Evolutionary conservation across 108 stramenopile genomes (phyloP).

Genomic region (Discostella stelligeroides): DNA sequence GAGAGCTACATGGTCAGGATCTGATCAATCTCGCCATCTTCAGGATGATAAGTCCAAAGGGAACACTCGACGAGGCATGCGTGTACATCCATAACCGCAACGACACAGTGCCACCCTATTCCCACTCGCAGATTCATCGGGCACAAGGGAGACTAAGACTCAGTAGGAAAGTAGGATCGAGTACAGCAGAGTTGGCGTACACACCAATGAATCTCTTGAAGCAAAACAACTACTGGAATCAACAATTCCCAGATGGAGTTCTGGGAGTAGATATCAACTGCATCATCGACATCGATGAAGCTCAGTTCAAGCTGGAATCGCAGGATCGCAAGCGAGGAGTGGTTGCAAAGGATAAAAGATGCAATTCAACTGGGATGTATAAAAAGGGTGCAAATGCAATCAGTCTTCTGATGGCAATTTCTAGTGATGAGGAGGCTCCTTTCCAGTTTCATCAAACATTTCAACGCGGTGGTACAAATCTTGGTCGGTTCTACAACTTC

Average conservation of each 20-base stretch:
- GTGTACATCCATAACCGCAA: slow-evolving; percentile 5
- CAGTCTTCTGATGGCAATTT: neutral
- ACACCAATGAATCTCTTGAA: slow-evolving; percentile 1
- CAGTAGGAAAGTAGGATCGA: no score
- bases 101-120: neutral
- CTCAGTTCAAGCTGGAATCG: neutral
- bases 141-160: slow-evolving; percentile 6
- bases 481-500: neutral
- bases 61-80: neutral
- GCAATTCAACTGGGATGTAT: neutral
- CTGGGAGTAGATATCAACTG: neutral
- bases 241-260: neutral
- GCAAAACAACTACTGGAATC: neutral
- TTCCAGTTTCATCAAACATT: neutral
- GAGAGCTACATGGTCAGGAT: slow-evolving; percentile 22
- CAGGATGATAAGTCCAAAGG: slow-evolving; percentile 3
- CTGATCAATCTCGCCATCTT: slow-evolving; percentile 15
- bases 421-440: neutral
- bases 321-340: neutral
- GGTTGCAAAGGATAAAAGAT: neutral
- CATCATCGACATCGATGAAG: no score
- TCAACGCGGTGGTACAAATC: neutral
- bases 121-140: slow-evolving; percentile 11
- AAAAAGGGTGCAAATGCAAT: neutral
- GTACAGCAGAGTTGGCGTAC: slow-evolving; percentile 6